Evolutionary conservation across 2,329 filamentous ascomycete species (phyloP), one percentile per base, ranked within the genome.

Genomic region (Calycina marina): DNA sequence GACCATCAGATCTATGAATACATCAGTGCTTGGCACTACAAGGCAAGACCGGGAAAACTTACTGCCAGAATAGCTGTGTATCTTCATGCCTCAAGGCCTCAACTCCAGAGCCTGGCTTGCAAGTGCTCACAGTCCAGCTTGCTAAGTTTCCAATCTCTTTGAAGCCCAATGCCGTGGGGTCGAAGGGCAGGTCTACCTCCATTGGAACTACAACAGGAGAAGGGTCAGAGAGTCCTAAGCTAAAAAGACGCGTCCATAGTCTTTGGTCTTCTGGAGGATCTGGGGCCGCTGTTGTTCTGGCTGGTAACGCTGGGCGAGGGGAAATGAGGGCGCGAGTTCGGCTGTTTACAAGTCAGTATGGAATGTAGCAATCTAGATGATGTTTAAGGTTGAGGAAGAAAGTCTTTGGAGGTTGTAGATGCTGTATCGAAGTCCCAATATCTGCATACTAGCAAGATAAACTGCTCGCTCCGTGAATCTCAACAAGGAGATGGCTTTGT

Each of bases 71-170:
- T 31, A 73, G 65, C 38, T 67, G 66, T 5, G 79, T 68, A 37
- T 82, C 77, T 11, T 85, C 78, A 40, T 71, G 74, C 18, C 81
- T 71, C 13, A 90, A 68, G 49, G 83, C 79, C 15, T 76, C 72
- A 10, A 88, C 75, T 2, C 79, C 79, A 44, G 78, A 84, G 24
- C 81, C 81, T 1, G 79, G 80, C 56, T 90, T 90, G 49, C 75
- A 75, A 48, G 73, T 82, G 52, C 77, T 83, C 44, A 88, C 81
- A 8, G 79, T 86, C 63, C 84, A 88, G 42, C 76, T 79, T 18
- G 80, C 82, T 13, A 90, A 65, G 40, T 84, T 85, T 46, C 78
- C 83, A 51, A 90, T 88, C 52, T 90, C 83, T 53, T 85, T 86
- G 40, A 88, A 61, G 26, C 75, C 63, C 6, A 52, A 30, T 20